Percentiles rank a stretch among this genome's conserved stretches.
Conservation (phyloP, 192 early-diverging fungal species). For the Backusella liffmaniae region DNA sequence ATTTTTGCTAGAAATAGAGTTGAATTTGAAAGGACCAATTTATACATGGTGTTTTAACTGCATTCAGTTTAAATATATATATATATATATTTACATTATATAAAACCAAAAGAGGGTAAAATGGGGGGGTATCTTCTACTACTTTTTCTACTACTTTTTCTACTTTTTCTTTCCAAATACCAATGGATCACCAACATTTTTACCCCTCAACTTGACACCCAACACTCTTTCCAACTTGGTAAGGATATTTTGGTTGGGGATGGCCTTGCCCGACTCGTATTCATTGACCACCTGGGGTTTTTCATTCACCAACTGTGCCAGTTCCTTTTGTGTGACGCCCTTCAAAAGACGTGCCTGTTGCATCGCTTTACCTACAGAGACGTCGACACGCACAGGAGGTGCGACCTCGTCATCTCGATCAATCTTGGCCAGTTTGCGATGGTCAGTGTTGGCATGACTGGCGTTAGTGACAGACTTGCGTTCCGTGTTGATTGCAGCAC, state of each 20-base stretch:
- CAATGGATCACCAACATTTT: constrained; percentile 61
- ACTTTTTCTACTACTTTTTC: neutral
- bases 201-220: constrained; percentile 84
- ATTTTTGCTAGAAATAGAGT: too few species aligned
- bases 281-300: constrained; percentile 83
- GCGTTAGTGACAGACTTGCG: constrained; percentile 68
- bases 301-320: constrained; percentile 87
- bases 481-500: constrained; percentile 68
- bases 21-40: too few species aligned
- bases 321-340: constrained; percentile 83
- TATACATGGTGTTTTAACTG: neutral
- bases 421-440: constrained; percentile 76
- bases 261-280: constrained; percentile 81
- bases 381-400: constrained; percentile 60
- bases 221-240: constrained; percentile 83
- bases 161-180: constrained; percentile 44
- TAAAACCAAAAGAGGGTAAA: neutral
- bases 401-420: constrained; percentile 84
- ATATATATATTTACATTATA: neutral
- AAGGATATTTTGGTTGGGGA: constrained; percentile 89
- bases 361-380: constrained; percentile 79
- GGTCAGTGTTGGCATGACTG: constrained; percentile 59
- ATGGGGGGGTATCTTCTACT: neutral
- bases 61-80: too few species aligned
- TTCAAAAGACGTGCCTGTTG: constrained; percentile 73